A percentile compares a stretch with the other conserved stretches of the same genome.
Conservation (phyloP, 2,329 filamentous ascomycete species). For the Amesomyces nigricolor region DNA sequence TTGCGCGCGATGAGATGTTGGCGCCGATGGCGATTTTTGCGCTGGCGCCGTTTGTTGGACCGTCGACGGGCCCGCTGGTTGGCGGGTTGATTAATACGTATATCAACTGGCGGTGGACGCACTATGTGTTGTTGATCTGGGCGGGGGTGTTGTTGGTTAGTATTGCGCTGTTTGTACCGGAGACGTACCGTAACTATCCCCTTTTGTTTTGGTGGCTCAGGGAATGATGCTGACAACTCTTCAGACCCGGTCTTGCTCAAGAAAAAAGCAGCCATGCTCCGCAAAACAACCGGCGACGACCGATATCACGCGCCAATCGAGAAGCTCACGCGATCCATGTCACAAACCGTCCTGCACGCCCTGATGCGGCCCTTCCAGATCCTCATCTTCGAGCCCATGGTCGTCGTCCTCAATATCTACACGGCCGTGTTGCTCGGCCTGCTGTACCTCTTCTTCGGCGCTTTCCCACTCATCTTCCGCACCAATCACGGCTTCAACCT, state of each 20-base stretch:
- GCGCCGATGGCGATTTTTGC: conserved; percentile 81
- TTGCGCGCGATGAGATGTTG: conserved; percentile 61
- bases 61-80: conserved; percentile 53
- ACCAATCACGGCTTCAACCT: conserved; percentile 69
- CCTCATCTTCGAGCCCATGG: conserved; percentile 79
- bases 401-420: conserved; percentile 72
- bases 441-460: conserved; percentile 85
- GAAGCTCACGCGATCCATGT: conserved; percentile 61
- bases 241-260: conserved; percentile 63
- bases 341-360: conserved; percentile 52
- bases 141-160: conserved; percentile 55
- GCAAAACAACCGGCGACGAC: conserved; percentile 71
- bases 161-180: conserved; percentile 70
- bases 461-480: conserved; percentile 74
- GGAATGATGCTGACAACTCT: conserved; percentile 1
- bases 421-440: conserved; percentile 82
- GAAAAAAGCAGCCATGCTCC: conserved; percentile 62
- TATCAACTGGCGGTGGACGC: conserved; percentile 72
- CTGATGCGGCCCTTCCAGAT: conserved; percentile 71
- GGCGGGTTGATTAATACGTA: conserved; percentile 81
- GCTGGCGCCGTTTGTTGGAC: conserved; percentile 58
- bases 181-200: conserved; percentile 66
- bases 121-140: conserved; percentile 84
- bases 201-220: not conserved
- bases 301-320: conserved; percentile 75